A percentile compares a stretch with the other conserved stretches of the same genome.
Evolutionary conservation across 2,329 filamentous ascomycete genomes (phyloP).

Genomic region (Aureobasidium sp.): DNA sequence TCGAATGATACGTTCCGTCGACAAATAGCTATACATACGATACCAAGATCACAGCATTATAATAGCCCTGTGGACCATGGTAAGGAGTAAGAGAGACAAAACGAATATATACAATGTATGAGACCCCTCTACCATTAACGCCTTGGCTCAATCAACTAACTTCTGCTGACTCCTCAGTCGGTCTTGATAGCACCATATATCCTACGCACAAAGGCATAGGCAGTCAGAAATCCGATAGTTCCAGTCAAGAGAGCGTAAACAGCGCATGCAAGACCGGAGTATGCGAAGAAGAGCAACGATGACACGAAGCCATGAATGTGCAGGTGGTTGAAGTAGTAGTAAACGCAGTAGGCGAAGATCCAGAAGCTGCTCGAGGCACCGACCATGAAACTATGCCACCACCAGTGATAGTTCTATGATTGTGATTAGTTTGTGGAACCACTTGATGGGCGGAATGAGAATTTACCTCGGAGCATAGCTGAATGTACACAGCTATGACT

Average conservation of each 20-base stretch:
- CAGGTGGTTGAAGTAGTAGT: conserved; percentile 75
- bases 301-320: conserved; percentile 75
- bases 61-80: not conserved
- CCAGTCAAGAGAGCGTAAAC: conserved; percentile 76
- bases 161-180: conserved; percentile 20
- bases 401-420: conserved; percentile 71
- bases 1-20: not conserved
- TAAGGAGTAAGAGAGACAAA: not conserved
- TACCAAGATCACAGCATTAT: not conserved
- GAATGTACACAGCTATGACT: conserved; percentile 72
- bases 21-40: not conserved
- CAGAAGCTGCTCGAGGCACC: conserved; percentile 69
- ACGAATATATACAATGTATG: not conserved
- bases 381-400: conserved; percentile 81
- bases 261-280: conserved; percentile 71
- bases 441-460: not conserved
- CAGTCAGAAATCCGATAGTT: conserved; percentile 75
- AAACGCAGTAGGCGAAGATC: conserved; percentile 75
- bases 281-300: conserved; percentile 74
- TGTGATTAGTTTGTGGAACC: conserved; percentile 14
- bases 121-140: not conserved
- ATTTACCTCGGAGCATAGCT: conserved; percentile 65
- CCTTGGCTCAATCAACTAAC: not conserved
- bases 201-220: conserved; percentile 73
- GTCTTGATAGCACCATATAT: conserved; percentile 55